phyloP scores from a whole-genome alignment of 2,329 filamentous ascomycete species.

The Lachnellula arida region DNA sequence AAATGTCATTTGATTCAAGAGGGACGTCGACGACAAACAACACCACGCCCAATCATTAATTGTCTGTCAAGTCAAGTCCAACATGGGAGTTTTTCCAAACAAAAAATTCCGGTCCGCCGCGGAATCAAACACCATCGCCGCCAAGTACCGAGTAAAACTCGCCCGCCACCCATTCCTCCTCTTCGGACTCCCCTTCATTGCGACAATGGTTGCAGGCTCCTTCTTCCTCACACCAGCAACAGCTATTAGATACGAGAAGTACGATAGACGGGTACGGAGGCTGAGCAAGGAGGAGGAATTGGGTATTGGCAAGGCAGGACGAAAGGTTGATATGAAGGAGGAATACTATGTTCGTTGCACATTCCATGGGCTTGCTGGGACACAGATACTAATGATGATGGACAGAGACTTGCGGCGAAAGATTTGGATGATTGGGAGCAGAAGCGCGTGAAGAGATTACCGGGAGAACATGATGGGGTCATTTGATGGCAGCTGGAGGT shows the following conservation, averaged over 20 bases:
- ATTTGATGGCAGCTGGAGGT: conserved; percentile 40
- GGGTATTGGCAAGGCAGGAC: conserved; percentile 65
- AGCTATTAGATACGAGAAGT: conserved; percentile 86
- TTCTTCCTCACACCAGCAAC: conserved; percentile 94
- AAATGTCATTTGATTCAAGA: neutral
- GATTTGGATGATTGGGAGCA: conserved; percentile 97
- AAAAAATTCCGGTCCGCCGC: conserved; percentile 67
- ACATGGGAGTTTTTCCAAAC: conserved; percentile 60
- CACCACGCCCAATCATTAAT: neutral
- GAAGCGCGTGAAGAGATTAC: conserved; percentile 83
- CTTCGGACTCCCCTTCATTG: conserved; percentile 90
- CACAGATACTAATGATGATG: conserved; percentile 10
- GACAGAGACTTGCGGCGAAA: conserved; percentile 73
- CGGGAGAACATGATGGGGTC: conserved; percentile 84
- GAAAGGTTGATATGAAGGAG: conserved; percentile 75
- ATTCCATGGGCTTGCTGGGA: neutral
- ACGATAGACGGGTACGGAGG: conserved; percentile 85
- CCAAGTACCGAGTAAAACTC: conserved; percentile 71
- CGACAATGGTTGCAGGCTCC: conserved; percentile 83
- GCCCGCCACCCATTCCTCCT: conserved; percentile 80
- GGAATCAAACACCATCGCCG: conserved; percentile 64
- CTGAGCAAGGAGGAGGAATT: conserved; percentile 83
- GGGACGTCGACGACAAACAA: neutral
- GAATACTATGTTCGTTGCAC: conserved; percentile 72
- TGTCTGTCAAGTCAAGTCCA: conserved; percentile 5